Conservation (phyloP, 2,329 filamentous ascomycete genomes). For the Mariannaea elegans region DNA sequence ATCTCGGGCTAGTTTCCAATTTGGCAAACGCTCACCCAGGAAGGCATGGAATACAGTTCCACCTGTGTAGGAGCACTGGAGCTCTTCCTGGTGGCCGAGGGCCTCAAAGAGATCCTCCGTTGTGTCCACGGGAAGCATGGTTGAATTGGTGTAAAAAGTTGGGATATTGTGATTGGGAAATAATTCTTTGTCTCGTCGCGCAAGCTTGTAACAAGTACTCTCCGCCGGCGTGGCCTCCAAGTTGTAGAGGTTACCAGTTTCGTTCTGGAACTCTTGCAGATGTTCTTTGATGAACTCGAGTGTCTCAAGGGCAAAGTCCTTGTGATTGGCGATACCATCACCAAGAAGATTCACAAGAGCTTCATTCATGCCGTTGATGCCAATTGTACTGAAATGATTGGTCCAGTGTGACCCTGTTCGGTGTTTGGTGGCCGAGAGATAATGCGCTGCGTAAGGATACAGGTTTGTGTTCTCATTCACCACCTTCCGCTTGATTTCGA, state of each 20-base stretch:
- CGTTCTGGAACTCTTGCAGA: constrained; percentile 30
- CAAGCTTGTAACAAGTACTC: constrained; percentile 38
- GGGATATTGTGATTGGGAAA: constrained; percentile 24
- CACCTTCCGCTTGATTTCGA: constrained; percentile 35
- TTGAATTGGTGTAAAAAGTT: constrained; percentile 35
- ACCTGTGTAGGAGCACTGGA: constrained; percentile 36
- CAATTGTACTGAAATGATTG: constrained; percentile 38
- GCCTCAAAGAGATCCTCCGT: constrained; percentile 38
- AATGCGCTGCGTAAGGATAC: constrained; percentile 35
- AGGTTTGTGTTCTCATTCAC: constrained; percentile 26
- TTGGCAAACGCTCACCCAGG: constrained; percentile 29
- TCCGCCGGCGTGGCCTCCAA: constrained; percentile 35
- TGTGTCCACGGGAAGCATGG: constrained; percentile 33
- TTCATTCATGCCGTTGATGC: constrained; percentile 36
- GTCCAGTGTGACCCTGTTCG: constrained; percentile 37
- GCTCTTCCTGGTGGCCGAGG: constrained; percentile 27
- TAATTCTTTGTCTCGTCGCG: constrained; percentile 27
- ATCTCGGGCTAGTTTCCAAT: constrained; percentile 32
- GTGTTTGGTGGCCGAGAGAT: constrained; percentile 29
- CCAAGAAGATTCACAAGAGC: constrained; percentile 22
- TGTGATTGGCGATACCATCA: background rate
- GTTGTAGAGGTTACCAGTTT: constrained; percentile 34
- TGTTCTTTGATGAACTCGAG: constrained; percentile 33
- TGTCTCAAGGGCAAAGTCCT: constrained; percentile 23
- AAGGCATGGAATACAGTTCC: constrained; percentile 38